Percentiles rank a stretch among this genome's conserved stretches.
Conservation (phyloP, 1,284 basidiomycete genomes). For the Phenoliferia sp. region DNA sequence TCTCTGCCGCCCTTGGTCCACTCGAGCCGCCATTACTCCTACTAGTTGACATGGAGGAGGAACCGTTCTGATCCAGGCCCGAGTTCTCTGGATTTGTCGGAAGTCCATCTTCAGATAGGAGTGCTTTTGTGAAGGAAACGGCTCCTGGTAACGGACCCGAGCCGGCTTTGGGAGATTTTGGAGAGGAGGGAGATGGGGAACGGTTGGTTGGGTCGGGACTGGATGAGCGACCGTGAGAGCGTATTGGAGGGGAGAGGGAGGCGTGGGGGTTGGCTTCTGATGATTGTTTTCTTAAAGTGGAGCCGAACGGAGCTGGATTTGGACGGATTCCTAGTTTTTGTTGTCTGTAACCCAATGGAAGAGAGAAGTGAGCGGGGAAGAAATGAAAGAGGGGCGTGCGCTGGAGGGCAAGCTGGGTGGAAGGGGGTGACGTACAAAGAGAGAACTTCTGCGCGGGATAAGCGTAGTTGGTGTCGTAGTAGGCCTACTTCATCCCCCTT, state of each 20-base stretch:
- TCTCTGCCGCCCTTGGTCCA: slow-evolving; percentile 2
- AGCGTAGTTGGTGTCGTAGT: slow-evolving; percentile 21
- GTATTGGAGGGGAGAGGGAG: neutral
- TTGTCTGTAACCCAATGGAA: slow-evolving; percentile 1
- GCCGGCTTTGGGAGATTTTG: neutral
- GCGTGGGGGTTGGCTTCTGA: slow-evolving; percentile 1
- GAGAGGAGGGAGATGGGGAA: neutral
- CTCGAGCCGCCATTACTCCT: neutral
- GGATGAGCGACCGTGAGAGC: neutral
- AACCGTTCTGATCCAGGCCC: neutral
- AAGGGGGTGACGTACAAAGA: slow-evolving; percentile 9
- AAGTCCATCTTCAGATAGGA: slow-evolving; percentile 18
- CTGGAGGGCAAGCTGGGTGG: neutral
- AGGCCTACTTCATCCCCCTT: slow-evolving; percentile 20
- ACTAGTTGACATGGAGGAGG: neutral
- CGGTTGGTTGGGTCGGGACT: neutral
- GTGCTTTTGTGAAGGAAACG: slow-evolving; percentile 16
- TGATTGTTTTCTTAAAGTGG: slow-evolving; percentile 3
- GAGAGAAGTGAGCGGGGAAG: neutral
- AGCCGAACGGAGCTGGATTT: slow-evolving; percentile 26
- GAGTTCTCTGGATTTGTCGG: neutral
- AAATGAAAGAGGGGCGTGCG: neutral
- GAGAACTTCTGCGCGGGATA: slow-evolving; percentile 18
- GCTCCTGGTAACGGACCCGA: neutral
- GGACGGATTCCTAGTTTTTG: slow-evolving; percentile 19